phyloP scores from a whole-genome alignment of 257 asterid species.

The Penstemon eatonii region DNA sequence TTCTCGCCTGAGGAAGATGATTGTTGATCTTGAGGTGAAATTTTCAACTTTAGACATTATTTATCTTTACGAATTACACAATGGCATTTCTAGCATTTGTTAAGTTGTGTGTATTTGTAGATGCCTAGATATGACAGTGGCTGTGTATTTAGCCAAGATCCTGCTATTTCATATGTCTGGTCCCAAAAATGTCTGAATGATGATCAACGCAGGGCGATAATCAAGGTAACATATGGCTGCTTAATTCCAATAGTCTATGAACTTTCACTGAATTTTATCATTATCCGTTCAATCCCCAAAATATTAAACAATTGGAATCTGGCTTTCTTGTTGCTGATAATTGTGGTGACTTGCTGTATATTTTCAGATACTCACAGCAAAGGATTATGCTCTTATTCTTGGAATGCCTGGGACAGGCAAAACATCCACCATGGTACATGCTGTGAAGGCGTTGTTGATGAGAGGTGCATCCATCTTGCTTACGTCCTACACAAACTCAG shows the following conservation, averaged over 20 bases:
- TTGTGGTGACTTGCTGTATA: slow-evolving; percentile 11
- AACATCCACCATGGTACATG: slow-evolving; percentile 97
- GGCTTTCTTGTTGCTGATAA: slow-evolving; percentile 31
- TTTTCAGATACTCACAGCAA: slow-evolving; percentile 84
- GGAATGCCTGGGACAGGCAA: slow-evolving; percentile 99
- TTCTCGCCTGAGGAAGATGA: slow-evolving; percentile 73
- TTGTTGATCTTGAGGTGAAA: slow-evolving; percentile 88
- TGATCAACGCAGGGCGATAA: slow-evolving; percentile 92
- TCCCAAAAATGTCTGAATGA: slow-evolving; percentile 79
- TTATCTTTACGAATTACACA: slow-evolving; percentile 21
- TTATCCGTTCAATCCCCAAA: slow-evolving; percentile 10
- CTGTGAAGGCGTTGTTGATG: slow-evolving; percentile 91
- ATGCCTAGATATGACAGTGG: slow-evolving; percentile 92
- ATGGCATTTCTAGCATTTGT: slow-evolving; percentile 14
- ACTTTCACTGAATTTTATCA: neutral
- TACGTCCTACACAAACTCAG: slow-evolving; percentile 95
- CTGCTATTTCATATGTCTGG: slow-evolving; percentile 84
- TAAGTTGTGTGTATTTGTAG: slow-evolving; percentile 43
- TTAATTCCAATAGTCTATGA: slow-evolving; percentile 4
- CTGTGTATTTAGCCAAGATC: slow-evolving; percentile 87
- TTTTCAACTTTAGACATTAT: slow-evolving; percentile 11
- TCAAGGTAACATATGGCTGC: slow-evolving; percentile 57
- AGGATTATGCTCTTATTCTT: slow-evolving; percentile 86
- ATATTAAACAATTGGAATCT: neutral
- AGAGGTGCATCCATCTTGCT: slow-evolving; percentile 98